Conservation (phyloP, 2,329 filamentous ascomycete species). For the Exophiala calicioides region DNA sequence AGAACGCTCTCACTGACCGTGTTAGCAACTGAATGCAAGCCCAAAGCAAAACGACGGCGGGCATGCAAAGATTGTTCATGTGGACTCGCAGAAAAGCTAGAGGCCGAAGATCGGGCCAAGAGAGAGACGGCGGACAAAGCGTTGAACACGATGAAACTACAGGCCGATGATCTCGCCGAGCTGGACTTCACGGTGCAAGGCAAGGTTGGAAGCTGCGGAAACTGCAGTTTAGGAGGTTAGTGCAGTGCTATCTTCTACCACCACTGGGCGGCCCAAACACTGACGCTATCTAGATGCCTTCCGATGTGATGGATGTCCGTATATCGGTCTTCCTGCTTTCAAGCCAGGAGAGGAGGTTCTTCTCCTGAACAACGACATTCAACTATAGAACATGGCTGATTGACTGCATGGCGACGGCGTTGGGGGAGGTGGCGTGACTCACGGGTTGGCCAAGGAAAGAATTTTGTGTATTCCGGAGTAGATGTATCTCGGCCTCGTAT, state of each 20-base stretch:
- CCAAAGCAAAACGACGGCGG: constrained; percentile 82
- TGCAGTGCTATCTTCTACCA: neutral
- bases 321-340: constrained; percentile 90
- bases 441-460: no score
- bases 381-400: constrained; percentile 59
- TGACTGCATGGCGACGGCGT: constrained; percentile 23
- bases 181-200: constrained; percentile 97
- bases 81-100: constrained; percentile 80
- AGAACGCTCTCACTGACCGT: constrained; percentile 26
- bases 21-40: constrained; percentile 78
- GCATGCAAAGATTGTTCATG: constrained; percentile 99
- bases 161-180: constrained; percentile 77
- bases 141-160: constrained; percentile 62
- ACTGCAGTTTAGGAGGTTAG: constrained; percentile 74
- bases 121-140: constrained; percentile 64
- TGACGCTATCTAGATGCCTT: constrained; percentile 36
- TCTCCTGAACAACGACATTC: constrained; percentile 76
- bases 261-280: neutral
- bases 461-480: no score
- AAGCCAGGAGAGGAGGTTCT: constrained; percentile 94
- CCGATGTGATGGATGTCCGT: constrained; percentile 68
- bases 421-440: constrained; percentile 1
- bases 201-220: constrained; percentile 92
- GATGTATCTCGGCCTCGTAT: no score
- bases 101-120: constrained; percentile 76